A percentile compares a stretch with the other conserved stretches of the same genome.
Evolutionary conservation across 768 basidiomycete species (phyloP).

Genomic region (Agaricus bisporus): DNA sequence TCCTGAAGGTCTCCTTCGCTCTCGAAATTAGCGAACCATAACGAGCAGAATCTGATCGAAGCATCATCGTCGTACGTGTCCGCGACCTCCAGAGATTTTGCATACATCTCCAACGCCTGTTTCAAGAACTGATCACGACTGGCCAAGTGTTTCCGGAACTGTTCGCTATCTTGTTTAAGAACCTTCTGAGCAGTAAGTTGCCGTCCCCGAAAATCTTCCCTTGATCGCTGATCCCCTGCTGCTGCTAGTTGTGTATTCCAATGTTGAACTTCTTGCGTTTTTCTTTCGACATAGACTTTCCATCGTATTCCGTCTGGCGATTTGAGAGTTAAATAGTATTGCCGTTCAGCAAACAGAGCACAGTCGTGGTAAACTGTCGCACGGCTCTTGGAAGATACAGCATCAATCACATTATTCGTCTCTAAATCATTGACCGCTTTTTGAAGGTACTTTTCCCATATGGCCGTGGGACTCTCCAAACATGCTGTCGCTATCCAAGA

Average conservation of each 20-base stretch:
- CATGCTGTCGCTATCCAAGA: slow-evolving; percentile 88
- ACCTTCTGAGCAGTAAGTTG: slow-evolving; percentile 28
- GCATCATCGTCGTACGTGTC: slow-evolving; percentile 73
- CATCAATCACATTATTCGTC: background rate
- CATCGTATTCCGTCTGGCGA: slow-evolving; percentile 67
- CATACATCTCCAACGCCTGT: slow-evolving; percentile 82
- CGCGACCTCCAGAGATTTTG: slow-evolving; percentile 62
- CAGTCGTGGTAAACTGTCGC: slow-evolving; percentile 72
- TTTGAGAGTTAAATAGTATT: slow-evolving; percentile 66
- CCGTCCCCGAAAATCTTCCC: slow-evolving; percentile 16
- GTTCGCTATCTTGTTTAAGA: slow-evolving; percentile 37
- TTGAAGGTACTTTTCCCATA: slow-evolving; percentile 65
- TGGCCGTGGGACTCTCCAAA: slow-evolving; percentile 69
- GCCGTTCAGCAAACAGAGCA: slow-evolving; percentile 85
- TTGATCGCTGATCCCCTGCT: slow-evolving; percentile 13
- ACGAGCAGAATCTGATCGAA: slow-evolving; percentile 75
- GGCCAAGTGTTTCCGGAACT: slow-evolving; percentile 49
- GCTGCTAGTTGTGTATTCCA: slow-evolving; percentile 30
- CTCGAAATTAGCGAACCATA: slow-evolving; percentile 90
- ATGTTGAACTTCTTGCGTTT: slow-evolving; percentile 60
- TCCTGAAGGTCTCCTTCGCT: slow-evolving; percentile 39
- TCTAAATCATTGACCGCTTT: slow-evolving; percentile 40
- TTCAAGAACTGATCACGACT: slow-evolving; percentile 59
- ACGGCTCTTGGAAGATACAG: slow-evolving; percentile 20
- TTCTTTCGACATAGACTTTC: slow-evolving; percentile 69